Evolutionary conservation across 306 rosid species (phyloP), one percentile per base, ranked within the genome.

Genomic region (Glycine latifolia): DNA sequence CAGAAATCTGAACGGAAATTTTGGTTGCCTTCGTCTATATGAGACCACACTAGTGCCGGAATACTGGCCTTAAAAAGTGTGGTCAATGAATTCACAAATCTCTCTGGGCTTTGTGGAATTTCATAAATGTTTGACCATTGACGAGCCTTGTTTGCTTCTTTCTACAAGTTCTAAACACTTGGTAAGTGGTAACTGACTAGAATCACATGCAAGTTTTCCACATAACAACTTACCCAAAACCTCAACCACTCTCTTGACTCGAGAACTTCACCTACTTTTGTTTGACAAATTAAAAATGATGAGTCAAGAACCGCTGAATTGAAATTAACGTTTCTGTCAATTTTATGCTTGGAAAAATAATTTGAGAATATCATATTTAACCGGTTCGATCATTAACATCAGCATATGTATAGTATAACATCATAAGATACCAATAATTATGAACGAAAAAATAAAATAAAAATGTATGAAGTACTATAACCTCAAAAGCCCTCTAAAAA

Each of bases 51-150:
- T 11, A 63, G 50, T 33, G 50, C 7, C 44, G n/a, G 59, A 13
- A 62, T 17, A 37, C 10, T 10, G 10, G 73, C 31, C 66, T 15
- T 67, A 41, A 7, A 77, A 66, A 13, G 6, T 14, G 46, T 2
- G n/a, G 76, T 69, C 60, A 79, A 68, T 79, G 69, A 79, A 44
- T 79, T 79, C 67, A 53, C 49, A 53, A 17, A 54, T 7, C 52
- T 37, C 50, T 56, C 11, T 63, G 44, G 50, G 10, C 55, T 69
- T 79, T 69, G 69, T 79, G 68, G 75, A 78, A 70, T 69, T 70
- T 70, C 52, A 58, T 56, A 3, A 67, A 53, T 3, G 58, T 67
- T 69, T 79, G 83, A 68, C 76, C 76, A 79, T 35, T 58, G 47
- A 79, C 17, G 6, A 59, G 3, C 62, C 15, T 70, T 71, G 17